A percentile compares a stretch with the other conserved stretches of the same genome.
Evolutionary conservation across 257 asterid species (phyloP).

Genomic region (Jacaranda copaia): DNA sequence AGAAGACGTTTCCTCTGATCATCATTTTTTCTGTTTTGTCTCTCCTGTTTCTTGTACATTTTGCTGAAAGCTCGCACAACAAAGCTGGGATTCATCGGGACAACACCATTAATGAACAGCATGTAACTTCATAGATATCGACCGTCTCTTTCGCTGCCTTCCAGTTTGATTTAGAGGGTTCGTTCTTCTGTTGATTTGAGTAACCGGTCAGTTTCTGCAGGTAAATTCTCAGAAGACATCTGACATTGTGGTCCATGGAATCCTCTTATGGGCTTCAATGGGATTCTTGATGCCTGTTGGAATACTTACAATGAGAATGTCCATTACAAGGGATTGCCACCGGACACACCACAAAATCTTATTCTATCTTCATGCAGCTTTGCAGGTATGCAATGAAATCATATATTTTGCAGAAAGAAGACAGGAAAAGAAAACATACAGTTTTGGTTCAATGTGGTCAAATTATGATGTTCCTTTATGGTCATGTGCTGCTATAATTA

Average conservation of each 20-base stretch:
- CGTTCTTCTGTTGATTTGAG: neutral
- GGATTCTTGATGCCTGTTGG: slow-evolving; percentile 1
- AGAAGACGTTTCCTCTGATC: slow-evolving; percentile 10
- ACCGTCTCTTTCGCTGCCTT: too few species aligned
- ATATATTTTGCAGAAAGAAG: neutral
- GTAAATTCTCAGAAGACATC: neutral
- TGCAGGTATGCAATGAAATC: neutral
- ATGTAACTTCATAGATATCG: neutral
- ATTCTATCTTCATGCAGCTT: neutral
- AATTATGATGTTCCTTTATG: neutral
- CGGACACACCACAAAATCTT: neutral
- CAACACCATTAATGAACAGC: neutral
- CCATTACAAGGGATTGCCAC: neutral
- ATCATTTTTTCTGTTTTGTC: neutral
- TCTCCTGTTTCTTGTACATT: slow-evolving; percentile 10
- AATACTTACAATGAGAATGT: neutral
- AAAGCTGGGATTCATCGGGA: slow-evolving; percentile 23
- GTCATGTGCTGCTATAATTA: neutral
- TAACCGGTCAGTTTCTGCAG: neutral
- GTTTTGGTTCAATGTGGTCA: neutral
- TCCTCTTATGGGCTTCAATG: slow-evolving; percentile 1
- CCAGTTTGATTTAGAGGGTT: neutral
- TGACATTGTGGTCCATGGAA: slow-evolving; percentile 6
- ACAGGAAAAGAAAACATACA: neutral
- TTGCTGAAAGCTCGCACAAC: slow-evolving; percentile 23